Base-by-base conservation (phyloP, 2,329 filamentous ascomycete species). In the Colletotrichum sp. region DNA sequence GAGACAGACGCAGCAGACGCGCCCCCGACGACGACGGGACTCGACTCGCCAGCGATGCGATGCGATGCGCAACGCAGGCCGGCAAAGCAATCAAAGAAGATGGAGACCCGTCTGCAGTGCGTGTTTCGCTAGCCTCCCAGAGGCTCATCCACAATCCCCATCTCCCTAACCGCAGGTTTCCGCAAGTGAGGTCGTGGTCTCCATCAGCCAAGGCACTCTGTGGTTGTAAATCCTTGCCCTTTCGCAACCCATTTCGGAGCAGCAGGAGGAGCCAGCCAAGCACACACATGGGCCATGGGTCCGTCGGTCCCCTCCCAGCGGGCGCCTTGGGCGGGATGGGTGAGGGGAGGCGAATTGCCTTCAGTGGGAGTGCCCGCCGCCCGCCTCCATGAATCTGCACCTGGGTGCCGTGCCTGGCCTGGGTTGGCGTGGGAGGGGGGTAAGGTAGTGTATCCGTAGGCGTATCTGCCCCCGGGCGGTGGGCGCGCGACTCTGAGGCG, bases 351-450 rank as follows among this genome's bases (percentile, higher is more conserved):
- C 44, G 55, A 60, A 70, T 75, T 71, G 62, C 60, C 49, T 44
- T 72, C 59, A 71, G 72, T 71, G 72, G 72, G 52, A 75, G 67
- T 65, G 71, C 72, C 68, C 72, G 72, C 44, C 21, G 66, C 44
- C 71, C 66, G 71, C 71, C 72, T 75, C 60, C 72, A 67, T 66
- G 28, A 66, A 67, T 30, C 36, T 66, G 39, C 65, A 65, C 28
- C 39, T 57, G 63, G 21, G 26, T 28, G 16, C 52, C 60, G 69
- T 75, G 63, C 72, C 62, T 75, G 60, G 52, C 69, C 49, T 72
- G 72, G 39, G 52, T 24, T 15, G 28, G 16, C 49, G 55, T 28
- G 28, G 62, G 55, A 66, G 57, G 36, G 36, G 52, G 63, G 26
- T 62, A 32, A 34, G 39, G 39, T 44, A 39, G 36, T 39, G 36